A percentile compares a stretch with the other conserved stretches of the same genome.
phyloP scores from a whole-genome alignment of 352 stramenopile genomes.

The Pythium guiyangense region DNA sequence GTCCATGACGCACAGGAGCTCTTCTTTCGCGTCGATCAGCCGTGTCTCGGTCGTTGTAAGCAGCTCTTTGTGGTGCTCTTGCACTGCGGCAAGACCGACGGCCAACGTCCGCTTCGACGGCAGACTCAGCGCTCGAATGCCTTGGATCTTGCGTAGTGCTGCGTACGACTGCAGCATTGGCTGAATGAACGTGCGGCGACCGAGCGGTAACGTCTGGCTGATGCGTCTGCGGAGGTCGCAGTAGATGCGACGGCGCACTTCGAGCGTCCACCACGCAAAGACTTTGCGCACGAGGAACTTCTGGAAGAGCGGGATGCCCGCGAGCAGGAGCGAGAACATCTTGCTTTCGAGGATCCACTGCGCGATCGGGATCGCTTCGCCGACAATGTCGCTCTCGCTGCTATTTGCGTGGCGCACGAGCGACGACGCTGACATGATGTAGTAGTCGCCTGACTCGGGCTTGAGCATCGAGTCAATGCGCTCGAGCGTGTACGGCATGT shows the following conservation, averaged over 20 bases:
- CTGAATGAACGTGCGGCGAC: conserved; percentile 28
- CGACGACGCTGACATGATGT: conserved; percentile 57
- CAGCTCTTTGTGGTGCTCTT: conserved; percentile 44
- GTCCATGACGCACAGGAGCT: conserved; percentile 41
- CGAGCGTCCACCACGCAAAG: conserved; percentile 42
- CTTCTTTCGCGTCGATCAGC: conserved; percentile 64
- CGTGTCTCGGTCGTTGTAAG: conserved; percentile 37
- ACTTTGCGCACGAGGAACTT: conserved; percentile 61
- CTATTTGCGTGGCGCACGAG: conserved; percentile 54
- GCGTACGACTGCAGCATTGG: conserved; percentile 37
- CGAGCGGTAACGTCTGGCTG: conserved; percentile 27
- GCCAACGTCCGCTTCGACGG: conserved; percentile 23
- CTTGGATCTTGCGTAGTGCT: conserved; percentile 34
- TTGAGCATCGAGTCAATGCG: conserved; percentile 24
- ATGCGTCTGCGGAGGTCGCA: conserved; percentile 32
- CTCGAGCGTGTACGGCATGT: conserved; percentile 64
- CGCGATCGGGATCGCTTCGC: conserved; percentile 52
- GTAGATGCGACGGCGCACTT: conserved; percentile 36
- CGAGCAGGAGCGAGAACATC: conserved; percentile 66
- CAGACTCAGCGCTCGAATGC: conserved; percentile 33
- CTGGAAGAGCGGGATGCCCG: conserved; percentile 68
- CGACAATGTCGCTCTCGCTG: conserved; percentile 5
- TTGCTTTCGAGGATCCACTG: conserved; percentile 76
- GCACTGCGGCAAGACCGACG: conserved; percentile 26
- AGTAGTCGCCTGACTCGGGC: conserved; percentile 43